Evolutionary conservation across 345 rosid species (phyloP).

Genomic region (Eucalyptus leucophloia): DNA sequence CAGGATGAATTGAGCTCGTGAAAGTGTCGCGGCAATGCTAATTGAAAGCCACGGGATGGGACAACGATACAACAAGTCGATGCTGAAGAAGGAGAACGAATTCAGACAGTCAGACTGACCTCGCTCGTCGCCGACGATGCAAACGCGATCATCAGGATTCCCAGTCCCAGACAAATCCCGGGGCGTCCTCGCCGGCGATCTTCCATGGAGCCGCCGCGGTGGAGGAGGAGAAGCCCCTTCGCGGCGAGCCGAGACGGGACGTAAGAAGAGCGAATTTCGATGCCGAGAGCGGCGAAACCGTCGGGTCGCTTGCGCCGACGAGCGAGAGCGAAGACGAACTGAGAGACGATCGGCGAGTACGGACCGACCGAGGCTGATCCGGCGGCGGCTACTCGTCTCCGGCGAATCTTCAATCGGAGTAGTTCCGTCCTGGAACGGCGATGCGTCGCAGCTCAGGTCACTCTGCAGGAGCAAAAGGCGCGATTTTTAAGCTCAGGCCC

Average conservation of each 20-base stretch:
- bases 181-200: neutral
- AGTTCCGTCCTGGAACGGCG: neutral
- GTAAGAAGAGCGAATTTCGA: neutral
- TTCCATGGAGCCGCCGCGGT: conserved; percentile 5
- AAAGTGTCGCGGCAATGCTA: neutral
- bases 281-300: neutral
- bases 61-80: neutral
- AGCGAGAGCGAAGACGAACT: neutral
- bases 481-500: neutral
- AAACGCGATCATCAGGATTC: conserved; percentile 6
- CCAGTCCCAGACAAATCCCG: neutral
- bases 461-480: neutral
- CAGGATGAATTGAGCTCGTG: neutral
- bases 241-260: neutral
- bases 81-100: neutral
- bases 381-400: neutral
- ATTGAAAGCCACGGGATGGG: neutral
- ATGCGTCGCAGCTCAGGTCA: neutral
- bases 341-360: neutral
- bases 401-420: neutral
- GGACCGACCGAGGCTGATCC: neutral
- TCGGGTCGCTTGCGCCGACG: neutral
- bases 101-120: conserved; percentile 7
- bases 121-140: conserved; percentile 1
- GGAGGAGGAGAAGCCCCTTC: neutral